These are phyloP conservation scores for Paragyromitra xinjiangensis DNA, from an alignment of 495 filamentous ascomycete species.

Conservation along the genomic window DNA sequence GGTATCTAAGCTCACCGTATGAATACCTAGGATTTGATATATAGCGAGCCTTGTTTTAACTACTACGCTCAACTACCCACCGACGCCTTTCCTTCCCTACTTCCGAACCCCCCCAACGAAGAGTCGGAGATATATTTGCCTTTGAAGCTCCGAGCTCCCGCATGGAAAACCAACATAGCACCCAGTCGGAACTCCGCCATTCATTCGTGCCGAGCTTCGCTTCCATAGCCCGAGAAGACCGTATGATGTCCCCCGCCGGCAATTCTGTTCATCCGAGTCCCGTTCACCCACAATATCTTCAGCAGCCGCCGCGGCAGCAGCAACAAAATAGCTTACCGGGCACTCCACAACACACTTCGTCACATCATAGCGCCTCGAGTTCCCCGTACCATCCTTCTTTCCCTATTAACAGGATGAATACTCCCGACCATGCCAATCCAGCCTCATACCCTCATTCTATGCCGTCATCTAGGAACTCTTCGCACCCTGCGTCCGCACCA, in stretches of 20 bases:
- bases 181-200: slow-evolving; percentile 51
- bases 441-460: slow-evolving; percentile 45
- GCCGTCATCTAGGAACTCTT: slow-evolving; percentile 52
- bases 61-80: slow-evolving; percentile 17
- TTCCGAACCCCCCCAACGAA: slow-evolving; percentile 6
- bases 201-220: slow-evolving; percentile 46
- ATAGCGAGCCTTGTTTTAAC: slow-evolving; percentile 45
- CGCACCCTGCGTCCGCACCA: slow-evolving; percentile 45
- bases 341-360: slow-evolving; percentile 47
- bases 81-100: slow-evolving; percentile 8
- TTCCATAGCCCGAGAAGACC: slow-evolving; percentile 48
- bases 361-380: slow-evolving; percentile 48
- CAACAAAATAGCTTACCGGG: slow-evolving; percentile 50
- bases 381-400: slow-evolving; percentile 49
- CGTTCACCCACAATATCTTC: slow-evolving; percentile 51
- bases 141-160: slow-evolving; percentile 20
- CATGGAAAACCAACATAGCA: slow-evolving; percentile 49
- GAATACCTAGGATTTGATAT: slow-evolving; percentile 34
- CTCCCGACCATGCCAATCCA: slow-evolving; percentile 35
- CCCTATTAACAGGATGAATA: slow-evolving; percentile 50
- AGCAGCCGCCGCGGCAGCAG: slow-evolving; percentile 45
- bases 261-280: slow-evolving; percentile 52
- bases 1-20: slow-evolving; percentile 30
- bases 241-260: slow-evolving; percentile 53
- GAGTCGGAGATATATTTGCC: not conserved